Evolutionary conservation across 768 basidiomycete species (phyloP), one percentile per base, ranked within the genome.

Genomic region (Clitopilus hobsonii): DNA sequence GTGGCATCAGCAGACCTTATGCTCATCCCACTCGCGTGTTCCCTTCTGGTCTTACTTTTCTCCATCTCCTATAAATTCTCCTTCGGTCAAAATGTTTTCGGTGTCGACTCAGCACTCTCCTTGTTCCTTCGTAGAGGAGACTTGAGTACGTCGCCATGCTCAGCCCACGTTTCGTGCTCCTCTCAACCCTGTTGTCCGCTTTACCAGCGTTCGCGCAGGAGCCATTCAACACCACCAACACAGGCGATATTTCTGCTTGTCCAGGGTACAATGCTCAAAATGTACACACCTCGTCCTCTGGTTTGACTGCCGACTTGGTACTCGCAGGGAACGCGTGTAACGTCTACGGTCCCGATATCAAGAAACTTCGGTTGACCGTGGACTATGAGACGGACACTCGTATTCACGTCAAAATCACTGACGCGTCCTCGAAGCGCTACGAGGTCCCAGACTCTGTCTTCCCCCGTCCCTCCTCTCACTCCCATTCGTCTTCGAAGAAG

Each of bases 361-460:
- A 72, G 36, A 66, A 67, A 27, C 69, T 89, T 27, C 67, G 67
- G 13, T 65, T 88, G 50, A 66, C 67, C 24, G 84, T 87, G 28
- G 76, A 72, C 0, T 86, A 86, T 55, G 83, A 88, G 63, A 83
- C 83, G 1, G 83, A 64, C 5, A 74, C 76, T 25, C 81, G 86
- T 22, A 80, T 88, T 20, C 85, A 86, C 56, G 65, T 87, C 56
- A 86, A 86, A 64, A 82, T 87, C 51, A 76, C 74, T 0, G 85
- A 88, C 58, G 63, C 81, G 0, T 60, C 74, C 0, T 63, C 65
- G 6, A 47, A 65, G 1, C 82, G 85, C 22, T 88, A 83, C 58
- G 84, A 88, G 63, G 82, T 89, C 0, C 86, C 87, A 6, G 79
- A 79, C 11, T 75, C 75, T 0, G 80, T 88, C 23, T 65, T 88